These are phyloP conservation scores for Neopestalotiopsis clavispora DNA, from an alignment of 2,329 filamentous ascomycete genomes.

Conservation along the genomic window DNA sequence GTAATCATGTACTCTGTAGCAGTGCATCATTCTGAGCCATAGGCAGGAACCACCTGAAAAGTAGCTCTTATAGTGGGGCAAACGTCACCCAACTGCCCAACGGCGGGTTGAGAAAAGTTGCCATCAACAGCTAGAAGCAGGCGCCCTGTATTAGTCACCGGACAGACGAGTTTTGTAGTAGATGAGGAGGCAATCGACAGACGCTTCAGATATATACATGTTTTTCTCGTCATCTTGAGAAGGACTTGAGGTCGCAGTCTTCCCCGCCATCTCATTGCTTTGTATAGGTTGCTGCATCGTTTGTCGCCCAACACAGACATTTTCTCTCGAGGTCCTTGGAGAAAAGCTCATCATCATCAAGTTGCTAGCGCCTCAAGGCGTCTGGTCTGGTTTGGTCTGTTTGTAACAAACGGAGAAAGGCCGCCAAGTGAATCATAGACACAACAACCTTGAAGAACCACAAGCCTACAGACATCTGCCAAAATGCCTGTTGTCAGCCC, in stretches of 20 bases:
- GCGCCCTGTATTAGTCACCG: constrained; percentile 8
- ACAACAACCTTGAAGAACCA: neutral
- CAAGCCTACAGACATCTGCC: constrained; percentile 20
- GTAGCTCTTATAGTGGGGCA: constrained; percentile 8
- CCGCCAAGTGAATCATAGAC: neutral
- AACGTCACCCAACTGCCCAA: constrained; percentile 16
- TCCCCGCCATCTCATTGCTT: neutral
- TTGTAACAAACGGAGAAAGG: neutral
- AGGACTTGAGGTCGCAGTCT: neutral
- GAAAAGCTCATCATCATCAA: no score
- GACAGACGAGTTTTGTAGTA: constrained; percentile 6
- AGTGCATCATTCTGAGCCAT: constrained; percentile 16
- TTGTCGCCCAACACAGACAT: neutral
- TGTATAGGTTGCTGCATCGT: neutral
- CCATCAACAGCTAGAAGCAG: constrained; percentile 3
- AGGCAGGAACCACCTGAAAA: neutral
- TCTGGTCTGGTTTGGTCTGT: neutral
- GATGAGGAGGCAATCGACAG: constrained; percentile 11
- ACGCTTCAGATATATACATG: neutral
- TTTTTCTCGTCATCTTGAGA: neutral
- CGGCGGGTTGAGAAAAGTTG: constrained; percentile 8
- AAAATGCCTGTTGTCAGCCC: constrained; percentile 90
- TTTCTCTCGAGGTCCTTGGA: neutral
- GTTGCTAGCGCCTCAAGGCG: neutral
- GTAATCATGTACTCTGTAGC: neutral